Base-by-base conservation (phyloP, 1,139 yeast species). In the Yamadazyma kanchanaburiensis region DNA sequence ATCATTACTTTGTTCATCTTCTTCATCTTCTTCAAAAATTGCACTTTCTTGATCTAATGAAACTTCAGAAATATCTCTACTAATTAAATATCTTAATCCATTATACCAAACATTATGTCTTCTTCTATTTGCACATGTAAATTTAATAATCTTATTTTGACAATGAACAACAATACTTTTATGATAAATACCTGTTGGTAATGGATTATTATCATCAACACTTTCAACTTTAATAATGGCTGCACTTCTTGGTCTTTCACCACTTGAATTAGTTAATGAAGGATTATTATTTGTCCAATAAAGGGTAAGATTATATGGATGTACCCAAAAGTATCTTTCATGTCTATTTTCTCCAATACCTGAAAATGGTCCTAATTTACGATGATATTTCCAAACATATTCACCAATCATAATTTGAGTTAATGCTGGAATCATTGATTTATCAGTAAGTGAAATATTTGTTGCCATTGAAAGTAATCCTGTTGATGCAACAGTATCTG, bases 341-440 rank as follows among this genome's bases (percentile, higher is more conserved):
- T 91, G 98, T 37, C 97, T 74, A 30, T 74, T 75, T 34, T 84
- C 91, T 0, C 94, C 75, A 25, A 87, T 74, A 1, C 87, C 76
- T 31, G 83, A 75, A 33, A 86, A 69, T 11, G 87, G 83, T 9
- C 94, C 86, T 35, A 84, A 63, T 38, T 79, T 75, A 31, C 95
- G 78, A 55, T 82, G 86, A 53, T 91, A 89, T 56, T 91, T 91
- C 74, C 74, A 82, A 39, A 88, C 64, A 43, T 80, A 87, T 53
- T 89, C 97, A 34, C 98, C 98, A 55, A 89, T 84, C 28, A 91
- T 89, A 6, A 94, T 83, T 55, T 88, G 96, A 0, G 96, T 84
- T 33, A 91, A 76, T 3, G 94, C 91, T 2, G 94, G 89, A 42
- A 86, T 82, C 74, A 86, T 84, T 26, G 78, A 75, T 32, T 74